phyloP scores from a whole-genome alignment of 345 rosid genomes.

The Arabidopsis suecica region DNA sequence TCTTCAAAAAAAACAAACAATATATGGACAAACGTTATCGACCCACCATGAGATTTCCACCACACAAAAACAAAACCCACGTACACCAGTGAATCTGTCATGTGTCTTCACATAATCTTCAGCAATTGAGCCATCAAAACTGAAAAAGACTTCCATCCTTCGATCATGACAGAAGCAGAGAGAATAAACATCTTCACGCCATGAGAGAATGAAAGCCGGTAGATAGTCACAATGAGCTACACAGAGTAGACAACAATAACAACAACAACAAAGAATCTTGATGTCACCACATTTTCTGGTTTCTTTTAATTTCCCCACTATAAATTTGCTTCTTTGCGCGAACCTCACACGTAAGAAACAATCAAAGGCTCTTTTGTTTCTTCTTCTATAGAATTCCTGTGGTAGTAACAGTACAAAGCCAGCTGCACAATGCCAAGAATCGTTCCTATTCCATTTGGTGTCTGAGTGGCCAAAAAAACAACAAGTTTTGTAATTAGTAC shows the following conservation, averaged over 20 bases:
- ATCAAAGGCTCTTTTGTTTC: constrained; percentile 64
- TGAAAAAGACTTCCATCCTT: constrained; percentile 22
- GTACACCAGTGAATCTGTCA: constrained; percentile 19
- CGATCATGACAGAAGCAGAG: constrained; percentile 40
- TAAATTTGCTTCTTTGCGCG: constrained; percentile 2
- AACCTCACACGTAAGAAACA: constrained; percentile 50
- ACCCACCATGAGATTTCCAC: constrained; percentile 33
- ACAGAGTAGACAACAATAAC: constrained; percentile 12
- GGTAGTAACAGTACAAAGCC: constrained; percentile 64
- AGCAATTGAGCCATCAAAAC: constrained; percentile 19
- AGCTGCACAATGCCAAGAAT: constrained; percentile 76
- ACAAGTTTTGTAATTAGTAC: constrained; percentile 12
- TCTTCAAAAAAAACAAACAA: constrained; percentile 4
- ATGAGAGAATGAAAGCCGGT: constrained; percentile 24
- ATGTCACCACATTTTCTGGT: constrained; percentile 16
- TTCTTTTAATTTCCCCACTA: background rate
- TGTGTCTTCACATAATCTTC: constrained; percentile 33
- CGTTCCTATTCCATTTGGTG: constrained; percentile 85
- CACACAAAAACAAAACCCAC: constrained; percentile 16
- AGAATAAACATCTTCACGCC: constrained; percentile 35
- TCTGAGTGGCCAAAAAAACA: constrained; percentile 50
- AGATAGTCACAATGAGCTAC: constrained; percentile 19
- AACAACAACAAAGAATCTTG: constrained; percentile 21
- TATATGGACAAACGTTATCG: constrained; percentile 19
- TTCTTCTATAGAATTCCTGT: constrained; percentile 40